Evolutionary conservation across 2,329 filamentous ascomycete species (phyloP).

Genomic region (Alternaria postmessia): DNA sequence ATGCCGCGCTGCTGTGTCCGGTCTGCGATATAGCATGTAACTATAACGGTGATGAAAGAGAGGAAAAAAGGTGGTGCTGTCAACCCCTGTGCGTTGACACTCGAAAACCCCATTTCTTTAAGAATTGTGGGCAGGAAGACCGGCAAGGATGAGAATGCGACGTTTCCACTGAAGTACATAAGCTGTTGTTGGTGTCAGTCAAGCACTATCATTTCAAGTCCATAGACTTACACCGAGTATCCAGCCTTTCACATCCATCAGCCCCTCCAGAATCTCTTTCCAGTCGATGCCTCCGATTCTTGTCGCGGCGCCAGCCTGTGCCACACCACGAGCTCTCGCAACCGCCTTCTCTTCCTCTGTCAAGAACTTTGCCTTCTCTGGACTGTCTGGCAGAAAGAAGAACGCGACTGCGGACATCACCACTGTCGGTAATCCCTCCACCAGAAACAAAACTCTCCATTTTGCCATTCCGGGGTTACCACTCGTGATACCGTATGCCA

Average conservation of each 20-base stretch:
- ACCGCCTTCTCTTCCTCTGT: constrained; percentile 52
- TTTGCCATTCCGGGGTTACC: constrained; percentile 63
- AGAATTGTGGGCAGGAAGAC: constrained; percentile 56
- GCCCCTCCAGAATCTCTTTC: constrained; percentile 39
- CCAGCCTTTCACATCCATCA: constrained; percentile 47
- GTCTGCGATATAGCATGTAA: constrained; percentile 71
- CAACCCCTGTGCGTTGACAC: constrained; percentile 73
- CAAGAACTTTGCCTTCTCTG: constrained; percentile 54
- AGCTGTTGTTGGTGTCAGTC: constrained; percentile 24
- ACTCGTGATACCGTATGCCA: constrained; percentile 65
- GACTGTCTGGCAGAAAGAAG: constrained; percentile 56
- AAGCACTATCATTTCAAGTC: background rate
- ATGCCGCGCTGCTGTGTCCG: constrained; percentile 69
- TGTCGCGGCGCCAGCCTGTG: constrained; percentile 39
- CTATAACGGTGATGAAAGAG: constrained; percentile 69
- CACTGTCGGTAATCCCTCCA: constrained; percentile 55
- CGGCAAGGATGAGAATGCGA: constrained; percentile 62
- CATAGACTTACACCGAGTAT: constrained; percentile 40
- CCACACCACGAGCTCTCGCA: constrained; percentile 40
- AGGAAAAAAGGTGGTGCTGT: constrained; percentile 76
- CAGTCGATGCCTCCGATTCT: constrained; percentile 40
- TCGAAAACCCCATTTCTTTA: constrained; percentile 70
- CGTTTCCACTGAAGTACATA: constrained; percentile 51
- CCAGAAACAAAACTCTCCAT: constrained; percentile 68
- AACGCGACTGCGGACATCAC: constrained; percentile 53